Evolutionary conservation across 2,329 filamentous ascomycete species (phyloP).

Genomic region (Fusarium musae): DNA sequence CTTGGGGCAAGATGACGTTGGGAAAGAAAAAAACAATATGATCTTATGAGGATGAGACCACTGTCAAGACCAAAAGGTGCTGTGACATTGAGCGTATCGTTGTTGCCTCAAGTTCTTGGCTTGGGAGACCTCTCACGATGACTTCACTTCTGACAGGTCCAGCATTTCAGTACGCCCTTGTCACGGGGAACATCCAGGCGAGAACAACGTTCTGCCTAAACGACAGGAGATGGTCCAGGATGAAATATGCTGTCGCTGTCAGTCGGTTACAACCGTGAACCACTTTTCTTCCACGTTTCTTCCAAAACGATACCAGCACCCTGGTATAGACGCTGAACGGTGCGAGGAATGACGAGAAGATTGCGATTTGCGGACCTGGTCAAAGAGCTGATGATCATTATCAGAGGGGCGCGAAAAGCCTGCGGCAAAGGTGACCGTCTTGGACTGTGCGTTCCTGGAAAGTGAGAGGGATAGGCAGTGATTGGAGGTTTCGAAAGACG

Average conservation of each 20-base stretch:
- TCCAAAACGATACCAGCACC: not conserved
- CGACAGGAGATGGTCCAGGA: conserved; percentile 9
- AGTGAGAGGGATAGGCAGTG: conserved; percentile 5
- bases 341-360: conserved; percentile 39
- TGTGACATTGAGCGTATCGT: conserved; percentile 30
- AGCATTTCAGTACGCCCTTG: conserved; percentile 5
- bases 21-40: not conserved
- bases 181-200: conserved; percentile 14
- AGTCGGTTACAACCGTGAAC: conserved; percentile 35
- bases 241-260: conserved; percentile 8
- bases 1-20: conserved; percentile 33
- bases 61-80: conserved; percentile 1
- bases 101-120: conserved; percentile 1
- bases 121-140: conserved; percentile 35
- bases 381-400: conserved; percentile 31
- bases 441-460: conserved; percentile 35
- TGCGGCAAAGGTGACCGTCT: conserved; percentile 33
- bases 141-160: conserved; percentile 37
- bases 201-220: conserved; percentile 16
- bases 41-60: conserved; percentile 20
- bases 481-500: conserved; percentile 33
- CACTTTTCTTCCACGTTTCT: conserved; percentile 39
- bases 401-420: conserved; percentile 13
- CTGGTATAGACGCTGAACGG: conserved; percentile 8
- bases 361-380: conserved; percentile 37